These are phyloP conservation scores for Corylus americana DNA, from an alignment of 306 rosid genomes.

Conservation along the genomic window DNA sequence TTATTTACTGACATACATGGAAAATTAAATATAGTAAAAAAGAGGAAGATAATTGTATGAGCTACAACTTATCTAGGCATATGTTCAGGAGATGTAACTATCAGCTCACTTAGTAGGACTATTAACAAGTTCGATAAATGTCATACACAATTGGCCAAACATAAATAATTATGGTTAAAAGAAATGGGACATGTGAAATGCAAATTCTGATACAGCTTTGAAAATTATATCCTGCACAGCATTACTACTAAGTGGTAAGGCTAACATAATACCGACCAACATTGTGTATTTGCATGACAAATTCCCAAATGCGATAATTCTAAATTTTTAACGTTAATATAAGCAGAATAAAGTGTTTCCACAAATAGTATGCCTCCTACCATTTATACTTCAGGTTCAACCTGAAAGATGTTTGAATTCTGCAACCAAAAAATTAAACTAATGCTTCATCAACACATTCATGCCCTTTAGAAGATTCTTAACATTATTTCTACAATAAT, in stretches of 20 bases:
- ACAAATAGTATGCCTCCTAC: background rate
- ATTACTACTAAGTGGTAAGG: background rate
- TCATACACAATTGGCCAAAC: background rate
- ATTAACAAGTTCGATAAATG: background rate
- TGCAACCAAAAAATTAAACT: background rate
- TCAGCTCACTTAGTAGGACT: background rate
- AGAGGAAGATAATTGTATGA: background rate
- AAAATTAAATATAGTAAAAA: background rate
- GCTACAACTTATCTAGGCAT: background rate
- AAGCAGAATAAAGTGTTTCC: background rate
- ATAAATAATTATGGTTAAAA: background rate
- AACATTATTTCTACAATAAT: background rate
- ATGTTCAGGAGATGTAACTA: background rate
- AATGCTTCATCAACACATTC: background rate
- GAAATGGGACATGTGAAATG: background rate
- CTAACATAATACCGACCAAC: background rate
- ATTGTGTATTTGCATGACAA: background rate
- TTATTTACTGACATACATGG: background rate
- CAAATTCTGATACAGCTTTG: background rate
- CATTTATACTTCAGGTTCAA: conserved; percentile 1
- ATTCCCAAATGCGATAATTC: background rate
- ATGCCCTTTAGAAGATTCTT: background rate
- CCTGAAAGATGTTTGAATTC: background rate
- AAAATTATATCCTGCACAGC: background rate
- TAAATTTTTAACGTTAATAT: background rate